phyloP scores from a whole-genome alignment of 495 filamentous ascomycete genomes.

The Amniculicola lignicola region DNA sequence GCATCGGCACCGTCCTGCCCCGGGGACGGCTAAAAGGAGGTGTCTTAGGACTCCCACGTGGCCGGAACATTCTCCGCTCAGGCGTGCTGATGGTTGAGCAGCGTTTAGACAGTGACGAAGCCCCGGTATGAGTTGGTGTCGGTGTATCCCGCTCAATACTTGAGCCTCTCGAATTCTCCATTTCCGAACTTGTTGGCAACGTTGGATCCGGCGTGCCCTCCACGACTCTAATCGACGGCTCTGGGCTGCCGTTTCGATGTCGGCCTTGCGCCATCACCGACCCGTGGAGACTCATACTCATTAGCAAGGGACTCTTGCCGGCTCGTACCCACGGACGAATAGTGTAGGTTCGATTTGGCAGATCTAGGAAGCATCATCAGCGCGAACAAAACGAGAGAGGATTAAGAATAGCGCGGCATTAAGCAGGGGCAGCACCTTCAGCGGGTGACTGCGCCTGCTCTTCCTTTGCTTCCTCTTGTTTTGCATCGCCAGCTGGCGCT shows the following conservation, averaged over 20 bases:
- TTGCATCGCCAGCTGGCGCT: not conserved
- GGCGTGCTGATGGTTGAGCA: too few relatives aligned
- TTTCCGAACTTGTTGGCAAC: too few relatives aligned
- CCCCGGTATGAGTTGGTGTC: too few relatives aligned
- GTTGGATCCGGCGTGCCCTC: too few relatives aligned
- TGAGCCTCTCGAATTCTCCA: too few relatives aligned
- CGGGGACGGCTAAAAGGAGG: conserved; percentile 6
- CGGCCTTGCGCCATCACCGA: not conserved
- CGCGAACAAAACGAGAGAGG: conserved; percentile 4
- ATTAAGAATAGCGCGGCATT: conserved; percentile 18
- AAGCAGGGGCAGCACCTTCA: conserved; percentile 29
- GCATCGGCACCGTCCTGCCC: conserved; percentile 14
- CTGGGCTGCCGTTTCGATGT: not conserved
- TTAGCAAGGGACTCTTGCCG: not conserved
- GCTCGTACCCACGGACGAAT: conserved; percentile 22
- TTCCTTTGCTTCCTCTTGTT: conserved; percentile 31
- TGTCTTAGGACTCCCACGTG: conserved; percentile 11
- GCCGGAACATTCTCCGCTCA: too few relatives aligned
- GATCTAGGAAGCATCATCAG: conserved; percentile 17
- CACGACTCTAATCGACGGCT: not conserved
- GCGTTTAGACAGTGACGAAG: too few relatives aligned
- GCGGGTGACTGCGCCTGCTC: conserved; percentile 24
- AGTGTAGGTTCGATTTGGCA: conserved; percentile 11
- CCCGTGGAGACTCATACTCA: not conserved
- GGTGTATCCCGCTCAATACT: too few relatives aligned